Evolutionary conservation across 352 stramenopile genomes (phyloP), one percentile per base, ranked within the genome.

Genomic region (Pythium dissimile): DNA sequence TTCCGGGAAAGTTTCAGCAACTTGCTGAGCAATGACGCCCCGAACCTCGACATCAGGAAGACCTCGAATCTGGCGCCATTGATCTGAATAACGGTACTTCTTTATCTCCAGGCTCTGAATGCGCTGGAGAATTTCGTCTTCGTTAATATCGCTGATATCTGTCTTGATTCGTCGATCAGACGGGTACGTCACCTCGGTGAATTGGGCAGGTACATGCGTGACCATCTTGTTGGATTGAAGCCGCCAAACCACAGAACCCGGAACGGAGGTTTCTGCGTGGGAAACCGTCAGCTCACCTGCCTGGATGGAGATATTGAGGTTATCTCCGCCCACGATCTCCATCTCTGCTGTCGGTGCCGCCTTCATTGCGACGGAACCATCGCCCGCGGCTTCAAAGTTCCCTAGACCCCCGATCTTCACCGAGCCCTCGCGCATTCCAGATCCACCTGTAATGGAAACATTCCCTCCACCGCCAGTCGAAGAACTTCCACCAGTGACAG

Each of bases 141-240:
- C 81, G 56, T 98, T 88, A 50, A 97, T 74, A 58, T 89, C 73
- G 56, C 80, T 53, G 35, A 98, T 96, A 60, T 97, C 73, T 16
- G 90, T 88, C 67, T 98, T 98, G 60, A 98, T 97, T 51, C 94
- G 71, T 7, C 69, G 63, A 73, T 98, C 94, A 3, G 92, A 98
- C 23, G 92, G 89, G 63, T 96, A 97, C 8, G 83, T 86, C n/a
- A 97, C 60, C n/a, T 87, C 72, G 31, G 88, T 95, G 9, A 97
- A 88, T 69, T 97, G 89, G 15, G 95, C 67, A 35, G 86, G 88
- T 5, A 97, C 76, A 54, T 86, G 75, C 20, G 64, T 84, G 9
- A 89, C 71, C 56, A 77, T 73, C 48, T 86, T 81, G 46, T 84
- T 66, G n/a, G 67, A 28, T 49, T 87, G 75, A 2, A 89, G 31